These are phyloP conservation scores for Lipomyces spencermartinsiae DNA, from an alignment of 805 yeast species.

Conservation along the genomic window DNA sequence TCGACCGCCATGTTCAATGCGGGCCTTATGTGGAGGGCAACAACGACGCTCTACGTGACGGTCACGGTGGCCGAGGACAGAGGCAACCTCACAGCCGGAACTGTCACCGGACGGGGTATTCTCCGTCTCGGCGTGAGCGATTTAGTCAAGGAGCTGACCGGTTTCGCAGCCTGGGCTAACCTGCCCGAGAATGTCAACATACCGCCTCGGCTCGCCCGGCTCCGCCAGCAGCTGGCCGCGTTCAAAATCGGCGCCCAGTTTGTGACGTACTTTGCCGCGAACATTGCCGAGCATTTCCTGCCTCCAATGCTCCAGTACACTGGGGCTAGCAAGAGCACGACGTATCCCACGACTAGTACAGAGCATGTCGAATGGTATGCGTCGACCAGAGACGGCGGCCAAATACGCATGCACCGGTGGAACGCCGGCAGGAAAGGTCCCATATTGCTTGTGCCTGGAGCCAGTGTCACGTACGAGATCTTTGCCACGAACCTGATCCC, in stretches of 20 bases:
- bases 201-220: neutral
- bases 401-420: neutral
- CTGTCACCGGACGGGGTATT: neutral
- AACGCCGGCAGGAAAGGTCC: neutral
- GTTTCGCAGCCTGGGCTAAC: neutral
- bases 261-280: neutral
- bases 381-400: neutral
- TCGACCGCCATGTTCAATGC: neutral
- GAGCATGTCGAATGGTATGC: neutral
- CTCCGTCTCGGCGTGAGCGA: neutral
- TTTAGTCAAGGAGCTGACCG: neutral
- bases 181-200: constrained; percentile 1
- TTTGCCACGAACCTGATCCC: neutral
- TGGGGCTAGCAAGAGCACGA: neutral
- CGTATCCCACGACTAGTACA: neutral
- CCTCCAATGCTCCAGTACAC: neutral
- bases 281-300: neutral
- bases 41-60: neutral
- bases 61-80: neutral
- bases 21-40: neutral
- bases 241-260: neutral
- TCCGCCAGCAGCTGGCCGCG: constrained; percentile 1
- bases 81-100: neutral
- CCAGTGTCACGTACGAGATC: neutral
- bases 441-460: neutral